Conservation (phyloP, 805 yeast genomes). For the Vanderwaltozyma polyspora region DNA sequence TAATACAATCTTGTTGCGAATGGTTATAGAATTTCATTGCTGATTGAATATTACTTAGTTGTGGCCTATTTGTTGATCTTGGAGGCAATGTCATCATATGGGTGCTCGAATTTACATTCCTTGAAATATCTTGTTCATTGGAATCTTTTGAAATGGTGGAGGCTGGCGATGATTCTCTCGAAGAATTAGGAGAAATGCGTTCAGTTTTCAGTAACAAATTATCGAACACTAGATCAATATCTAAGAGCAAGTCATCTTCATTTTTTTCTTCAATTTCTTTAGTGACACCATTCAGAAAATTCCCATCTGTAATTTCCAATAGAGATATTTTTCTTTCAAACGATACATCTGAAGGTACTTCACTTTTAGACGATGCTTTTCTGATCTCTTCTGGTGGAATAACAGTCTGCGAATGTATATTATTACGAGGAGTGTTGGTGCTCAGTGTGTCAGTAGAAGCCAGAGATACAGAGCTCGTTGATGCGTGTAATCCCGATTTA, state of each 20-base stretch:
- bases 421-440: neutral
- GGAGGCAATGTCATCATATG: conserved; percentile 10
- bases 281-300: neutral
- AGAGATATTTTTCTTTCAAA: neutral
- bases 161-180: neutral
- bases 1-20: neutral
- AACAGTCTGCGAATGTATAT: neutral
- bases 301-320: neutral
- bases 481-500: neutral
- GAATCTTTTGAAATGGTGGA: neutral
- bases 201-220: conserved; percentile 18
- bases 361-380: too few species aligned
- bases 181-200: conserved; percentile 1
- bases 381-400: neutral
- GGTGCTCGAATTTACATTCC: neutral
- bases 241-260: conserved; percentile 17
- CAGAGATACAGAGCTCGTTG: neutral
- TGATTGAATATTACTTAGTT: conserved; percentile 9
- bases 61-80: conserved; percentile 21
- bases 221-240: conserved; percentile 23
- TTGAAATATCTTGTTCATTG: neutral
- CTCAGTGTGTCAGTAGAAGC: neutral
- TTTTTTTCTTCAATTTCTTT: conserved; percentile 1
- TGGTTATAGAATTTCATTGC: conserved; percentile 14
- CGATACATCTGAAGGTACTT: neutral